Conservation (phyloP, 2,329 filamentous ascomycete species). For the Trichoderma sp. region DNA sequence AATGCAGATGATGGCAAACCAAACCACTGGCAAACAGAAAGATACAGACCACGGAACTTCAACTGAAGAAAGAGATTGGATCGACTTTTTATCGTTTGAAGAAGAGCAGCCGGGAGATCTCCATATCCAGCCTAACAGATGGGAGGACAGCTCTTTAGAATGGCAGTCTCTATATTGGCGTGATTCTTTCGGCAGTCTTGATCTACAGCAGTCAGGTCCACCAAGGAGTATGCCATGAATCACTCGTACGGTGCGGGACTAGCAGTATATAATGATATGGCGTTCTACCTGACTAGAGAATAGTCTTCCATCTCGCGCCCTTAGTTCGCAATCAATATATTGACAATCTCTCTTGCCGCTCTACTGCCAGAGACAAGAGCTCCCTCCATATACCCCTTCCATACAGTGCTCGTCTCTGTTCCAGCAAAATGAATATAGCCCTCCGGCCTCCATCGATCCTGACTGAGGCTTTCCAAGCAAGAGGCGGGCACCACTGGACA, state of each 20-base stretch:
- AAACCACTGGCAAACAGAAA: neutral
- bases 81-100: neutral
- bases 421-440: slow-evolving; percentile 48
- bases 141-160: neutral
- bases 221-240: neutral
- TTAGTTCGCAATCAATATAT: slow-evolving; percentile 19
- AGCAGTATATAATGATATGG: neutral
- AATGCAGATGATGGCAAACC: neutral
- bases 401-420: slow-evolving; percentile 46
- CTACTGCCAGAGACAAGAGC: slow-evolving; percentile 44
- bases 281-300: neutral
- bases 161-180: slow-evolving; percentile 6
- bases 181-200: neutral
- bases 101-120: neutral
- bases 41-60: neutral
- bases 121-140: neutral
- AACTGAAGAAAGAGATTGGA: neutral
- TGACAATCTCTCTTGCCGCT: slow-evolving; percentile 41
- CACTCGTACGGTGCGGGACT: neutral
- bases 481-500: slow-evolving; percentile 34
- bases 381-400: slow-evolving; percentile 53
- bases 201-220: neutral
- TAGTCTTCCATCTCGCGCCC: neutral
- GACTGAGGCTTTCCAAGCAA: slow-evolving; percentile 28
- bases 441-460: slow-evolving; percentile 33